Percentiles rank a stretch among this genome's conserved stretches.
These are phyloP conservation scores for Microdochium bolleyi DNA, from an alignment of 2,329 filamentous ascomycete genomes.

Conservation along the genomic window DNA sequence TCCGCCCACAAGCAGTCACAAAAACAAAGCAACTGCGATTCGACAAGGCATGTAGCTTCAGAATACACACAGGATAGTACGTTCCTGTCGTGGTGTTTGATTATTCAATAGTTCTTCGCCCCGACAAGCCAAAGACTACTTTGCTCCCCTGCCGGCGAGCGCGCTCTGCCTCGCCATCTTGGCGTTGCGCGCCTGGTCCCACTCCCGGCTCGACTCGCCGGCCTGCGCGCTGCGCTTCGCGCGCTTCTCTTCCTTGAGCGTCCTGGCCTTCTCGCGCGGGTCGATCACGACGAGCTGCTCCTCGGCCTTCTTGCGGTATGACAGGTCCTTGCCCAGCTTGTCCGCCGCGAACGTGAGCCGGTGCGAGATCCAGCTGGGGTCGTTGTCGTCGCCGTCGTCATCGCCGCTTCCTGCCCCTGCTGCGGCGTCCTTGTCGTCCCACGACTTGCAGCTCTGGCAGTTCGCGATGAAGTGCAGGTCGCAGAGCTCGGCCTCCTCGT, in stretches of 20 bases:
- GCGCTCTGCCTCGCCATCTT: conserved; percentile 46
- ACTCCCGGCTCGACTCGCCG: conserved; percentile 43
- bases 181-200: conserved; percentile 51
- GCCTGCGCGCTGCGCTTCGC: conserved; percentile 46
- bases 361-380: conserved; percentile 79
- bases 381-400: conserved; percentile 54
- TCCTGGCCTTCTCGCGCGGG: conserved; percentile 72
- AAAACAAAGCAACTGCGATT: no score
- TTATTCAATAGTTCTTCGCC: no score
- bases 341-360: conserved; percentile 81
- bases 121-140: no score
- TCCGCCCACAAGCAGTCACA: no score
- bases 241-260: conserved; percentile 58
- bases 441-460: conserved; percentile 84
- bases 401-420: conserved; percentile 27
- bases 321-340: conserved; percentile 82
- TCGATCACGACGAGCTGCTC: conserved; percentile 92
- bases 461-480: conserved; percentile 94
- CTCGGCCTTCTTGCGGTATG: conserved; percentile 83
- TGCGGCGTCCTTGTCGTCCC: conserved; percentile 52
- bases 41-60: no score
- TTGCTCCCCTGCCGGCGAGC: conserved; percentile 48
- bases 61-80: no score
- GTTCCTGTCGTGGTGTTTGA: no score
- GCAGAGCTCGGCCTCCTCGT: conserved; percentile 70